Evolutionary conservation across 495 filamentous ascomycete genomes (phyloP).

Genomic region (Talaromyces ruber): DNA sequence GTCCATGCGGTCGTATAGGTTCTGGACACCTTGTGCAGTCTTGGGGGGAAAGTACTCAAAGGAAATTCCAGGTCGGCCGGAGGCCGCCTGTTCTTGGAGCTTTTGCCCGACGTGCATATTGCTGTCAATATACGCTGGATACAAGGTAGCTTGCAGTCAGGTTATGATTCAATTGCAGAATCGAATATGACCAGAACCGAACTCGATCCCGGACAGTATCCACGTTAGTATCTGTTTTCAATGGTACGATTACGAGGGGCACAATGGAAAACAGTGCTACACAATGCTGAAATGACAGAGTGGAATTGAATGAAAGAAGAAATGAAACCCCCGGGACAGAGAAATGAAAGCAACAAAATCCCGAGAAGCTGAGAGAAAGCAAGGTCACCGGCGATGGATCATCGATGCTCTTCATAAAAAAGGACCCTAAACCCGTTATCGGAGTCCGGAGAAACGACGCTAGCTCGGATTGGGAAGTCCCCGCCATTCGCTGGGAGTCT

Average conservation of each 20-base stretch:
- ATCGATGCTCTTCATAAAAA: background rate
- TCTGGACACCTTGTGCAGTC: conserved; percentile 94
- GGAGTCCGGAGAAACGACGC: conserved; percentile 8
- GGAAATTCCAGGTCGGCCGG: conserved; percentile 78
- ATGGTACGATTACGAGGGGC: background rate
- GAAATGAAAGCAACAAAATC: background rate
- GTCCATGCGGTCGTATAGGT: conserved; percentile 98
- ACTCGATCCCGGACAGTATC: background rate
- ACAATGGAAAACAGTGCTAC: too few relatives aligned
- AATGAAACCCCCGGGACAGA: background rate
- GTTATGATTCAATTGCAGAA: background rate
- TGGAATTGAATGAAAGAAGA: background rate
- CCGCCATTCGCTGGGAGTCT: background rate
- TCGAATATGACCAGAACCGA: background rate
- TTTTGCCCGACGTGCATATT: conserved; percentile 86
- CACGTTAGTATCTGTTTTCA: background rate
- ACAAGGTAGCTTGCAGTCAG: background rate
- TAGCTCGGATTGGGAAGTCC: conserved; percentile 1
- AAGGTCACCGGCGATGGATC: background rate
- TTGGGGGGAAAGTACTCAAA: conserved; percentile 99
- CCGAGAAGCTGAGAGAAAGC: background rate
- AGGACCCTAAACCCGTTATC: conserved; percentile 4
- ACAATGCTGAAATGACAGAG: background rate
- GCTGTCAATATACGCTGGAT: background rate
- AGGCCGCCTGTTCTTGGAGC: conserved; percentile 69